Conservation (phyloP, 164 flowering plant genomes). For the Aristolochia fimbriata region DNA sequence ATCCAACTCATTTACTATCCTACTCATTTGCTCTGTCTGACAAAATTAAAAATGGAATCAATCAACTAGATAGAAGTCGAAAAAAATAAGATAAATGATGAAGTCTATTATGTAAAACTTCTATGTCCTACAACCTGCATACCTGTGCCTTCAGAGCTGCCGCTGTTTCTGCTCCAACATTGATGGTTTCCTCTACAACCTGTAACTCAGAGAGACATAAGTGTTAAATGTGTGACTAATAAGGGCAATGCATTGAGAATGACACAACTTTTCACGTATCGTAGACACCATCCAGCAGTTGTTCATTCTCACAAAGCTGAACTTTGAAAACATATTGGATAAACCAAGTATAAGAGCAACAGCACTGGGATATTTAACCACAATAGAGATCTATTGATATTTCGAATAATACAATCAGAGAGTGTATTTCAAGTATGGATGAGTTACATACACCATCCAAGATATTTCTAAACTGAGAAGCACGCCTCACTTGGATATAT, state of each 20-base stretch:
- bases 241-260: no score
- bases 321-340: no score
- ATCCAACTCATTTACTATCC: conserved; percentile 91
- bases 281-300: not conserved
- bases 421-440: no score
- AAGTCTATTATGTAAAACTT: not conserved
- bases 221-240: not conserved
- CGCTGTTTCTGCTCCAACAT: conserved; percentile 85
- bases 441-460: no score
- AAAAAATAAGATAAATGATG: not conserved
- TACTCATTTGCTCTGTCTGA: conserved; percentile 97
- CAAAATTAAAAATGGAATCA: conserved; percentile 3
- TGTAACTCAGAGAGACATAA: conserved; percentile 14
- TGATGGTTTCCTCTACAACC: conserved; percentile 77
- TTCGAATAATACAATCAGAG: no score
- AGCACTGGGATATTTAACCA: no score
- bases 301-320: no score
- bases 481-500: no score
- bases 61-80: not conserved
- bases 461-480: no score
- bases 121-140: conserved; percentile 3
- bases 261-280: not conserved
- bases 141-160: conserved; percentile 95
- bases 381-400: no score
- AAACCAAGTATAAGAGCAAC: no score